Conservation (phyloP, 2,329 filamentous ascomycete genomes). For the Phialophora tarda region DNA sequence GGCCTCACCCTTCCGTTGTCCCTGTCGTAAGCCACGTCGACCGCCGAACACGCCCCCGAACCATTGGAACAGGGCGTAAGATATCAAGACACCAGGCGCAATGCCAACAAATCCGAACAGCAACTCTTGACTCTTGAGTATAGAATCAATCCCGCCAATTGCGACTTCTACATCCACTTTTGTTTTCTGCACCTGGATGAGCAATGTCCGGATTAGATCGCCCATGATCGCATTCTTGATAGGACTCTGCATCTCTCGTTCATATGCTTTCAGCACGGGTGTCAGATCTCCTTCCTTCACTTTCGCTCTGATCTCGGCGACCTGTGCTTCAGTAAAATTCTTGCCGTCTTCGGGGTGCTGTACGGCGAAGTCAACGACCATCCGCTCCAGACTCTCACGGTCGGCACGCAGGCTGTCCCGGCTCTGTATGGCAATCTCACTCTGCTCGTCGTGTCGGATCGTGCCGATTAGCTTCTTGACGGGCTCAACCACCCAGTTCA, state of each 20-base stretch:
- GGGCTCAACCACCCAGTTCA: constrained; percentile 94
- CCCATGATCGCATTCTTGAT: constrained; percentile 82
- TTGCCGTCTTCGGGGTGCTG: constrained; percentile 70
- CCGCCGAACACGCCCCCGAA: constrained; percentile 71
- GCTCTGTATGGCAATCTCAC: constrained; percentile 96
- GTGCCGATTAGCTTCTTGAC: constrained; percentile 82
- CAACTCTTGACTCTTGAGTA: constrained; percentile 94
- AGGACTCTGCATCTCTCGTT: constrained; percentile 82
- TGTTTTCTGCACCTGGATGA: constrained; percentile 98
- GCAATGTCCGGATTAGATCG: constrained; percentile 83
- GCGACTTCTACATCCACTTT: constrained; percentile 98
- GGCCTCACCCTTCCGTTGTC: constrained; percentile 70
- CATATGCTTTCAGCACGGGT: constrained; percentile 86
- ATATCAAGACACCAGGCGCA: constrained; percentile 89
- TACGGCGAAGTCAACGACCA: constrained; percentile 94
- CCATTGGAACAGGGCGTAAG: constrained; percentile 75
- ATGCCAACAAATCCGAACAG: constrained; percentile 94
- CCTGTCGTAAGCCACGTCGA: constrained; percentile 69
- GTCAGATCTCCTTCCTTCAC: constrained; percentile 93
- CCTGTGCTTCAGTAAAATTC: constrained; percentile 69
- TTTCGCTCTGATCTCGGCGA: constrained; percentile 75
- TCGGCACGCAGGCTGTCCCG: constrained; percentile 89
- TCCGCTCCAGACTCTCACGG: constrained; percentile 87
- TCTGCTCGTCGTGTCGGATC: constrained; percentile 88
- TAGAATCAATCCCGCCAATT: constrained; percentile 90